phyloP scores from a whole-genome alignment of 306 rosid species.

The Sicyos baderoa region DNA sequence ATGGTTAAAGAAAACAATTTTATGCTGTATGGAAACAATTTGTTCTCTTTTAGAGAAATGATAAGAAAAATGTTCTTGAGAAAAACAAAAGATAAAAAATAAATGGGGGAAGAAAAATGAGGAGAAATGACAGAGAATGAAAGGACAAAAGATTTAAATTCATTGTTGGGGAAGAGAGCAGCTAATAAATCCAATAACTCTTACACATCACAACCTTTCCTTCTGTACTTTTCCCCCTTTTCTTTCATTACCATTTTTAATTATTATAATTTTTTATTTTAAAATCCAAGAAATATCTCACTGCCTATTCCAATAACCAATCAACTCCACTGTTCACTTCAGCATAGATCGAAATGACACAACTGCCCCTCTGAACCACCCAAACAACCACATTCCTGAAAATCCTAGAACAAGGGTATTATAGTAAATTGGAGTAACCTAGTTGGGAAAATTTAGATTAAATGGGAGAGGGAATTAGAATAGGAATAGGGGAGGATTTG shows the following conservation, averaged over 20 bases:
- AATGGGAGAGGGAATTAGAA: neutral
- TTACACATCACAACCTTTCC: slow-evolving; percentile 12
- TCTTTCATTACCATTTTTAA: neutral
- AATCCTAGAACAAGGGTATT: neutral
- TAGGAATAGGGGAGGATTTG: slow-evolving; percentile 2
- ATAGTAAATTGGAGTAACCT: neutral
- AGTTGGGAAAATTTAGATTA: neutral
- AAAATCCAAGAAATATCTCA: slow-evolving; percentile 3
- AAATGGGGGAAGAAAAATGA: neutral
- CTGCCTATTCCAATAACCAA: neutral
- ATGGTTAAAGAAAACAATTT: too few relatives aligned
- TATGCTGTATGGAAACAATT: too few relatives aligned
- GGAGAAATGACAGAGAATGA: slow-evolving; percentile 1
- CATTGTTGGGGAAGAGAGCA: slow-evolving; percentile 17
- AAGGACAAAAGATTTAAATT: slow-evolving; percentile 18
- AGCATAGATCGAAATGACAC: neutral
- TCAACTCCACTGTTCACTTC: neutral
- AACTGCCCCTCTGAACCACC: neutral
- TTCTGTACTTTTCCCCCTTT: neutral
- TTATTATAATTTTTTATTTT: neutral
- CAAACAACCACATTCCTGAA: neutral
- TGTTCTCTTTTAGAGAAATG: too few relatives aligned
- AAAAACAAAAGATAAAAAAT: slow-evolving; percentile 5
- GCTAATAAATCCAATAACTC: slow-evolving; percentile 18
- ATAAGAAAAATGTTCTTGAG: neutral